Evolutionary conservation across 176 grass and related monocot species (phyloP).

Genomic region (Melocanna baccifera): DNA sequence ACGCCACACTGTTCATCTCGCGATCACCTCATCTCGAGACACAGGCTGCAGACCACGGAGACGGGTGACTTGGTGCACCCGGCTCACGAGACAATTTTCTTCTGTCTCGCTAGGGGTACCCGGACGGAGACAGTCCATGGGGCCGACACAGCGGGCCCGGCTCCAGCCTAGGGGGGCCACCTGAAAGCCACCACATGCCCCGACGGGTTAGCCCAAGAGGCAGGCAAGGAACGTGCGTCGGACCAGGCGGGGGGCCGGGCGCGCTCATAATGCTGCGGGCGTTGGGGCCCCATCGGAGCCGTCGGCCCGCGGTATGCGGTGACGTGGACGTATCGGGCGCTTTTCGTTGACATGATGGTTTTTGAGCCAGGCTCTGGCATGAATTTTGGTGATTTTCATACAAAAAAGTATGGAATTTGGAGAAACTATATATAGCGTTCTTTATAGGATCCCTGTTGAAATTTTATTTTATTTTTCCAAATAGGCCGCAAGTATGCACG

Average conservation of each 20-base stretch:
- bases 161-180: neutral
- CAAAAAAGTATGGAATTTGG: neutral
- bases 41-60: too few species aligned
- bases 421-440: neutral
- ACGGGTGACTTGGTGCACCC: constrained; percentile 4
- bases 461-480: neutral
- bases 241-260: neutral
- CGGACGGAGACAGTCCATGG: neutral
- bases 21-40: too few species aligned
- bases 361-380: neutral
- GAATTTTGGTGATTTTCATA: neutral
- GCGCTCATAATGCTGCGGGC: neutral
- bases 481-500: neutral
- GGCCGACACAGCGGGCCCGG: neutral
- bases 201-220: neutral
- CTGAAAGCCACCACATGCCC: neutral
- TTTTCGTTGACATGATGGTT: neutral
- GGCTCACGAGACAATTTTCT: neutral
- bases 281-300: neutral
- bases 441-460: neutral
- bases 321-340: neutral
- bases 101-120: neutral
- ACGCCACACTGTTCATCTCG: too few species aligned
- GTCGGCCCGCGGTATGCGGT: neutral
- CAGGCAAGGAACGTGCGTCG: neutral